Percentiles rank a stretch among this genome's conserved stretches.
phyloP scores from a whole-genome alignment of 202 grass and related monocot species.

The Alloteropsis angusta region DNA sequence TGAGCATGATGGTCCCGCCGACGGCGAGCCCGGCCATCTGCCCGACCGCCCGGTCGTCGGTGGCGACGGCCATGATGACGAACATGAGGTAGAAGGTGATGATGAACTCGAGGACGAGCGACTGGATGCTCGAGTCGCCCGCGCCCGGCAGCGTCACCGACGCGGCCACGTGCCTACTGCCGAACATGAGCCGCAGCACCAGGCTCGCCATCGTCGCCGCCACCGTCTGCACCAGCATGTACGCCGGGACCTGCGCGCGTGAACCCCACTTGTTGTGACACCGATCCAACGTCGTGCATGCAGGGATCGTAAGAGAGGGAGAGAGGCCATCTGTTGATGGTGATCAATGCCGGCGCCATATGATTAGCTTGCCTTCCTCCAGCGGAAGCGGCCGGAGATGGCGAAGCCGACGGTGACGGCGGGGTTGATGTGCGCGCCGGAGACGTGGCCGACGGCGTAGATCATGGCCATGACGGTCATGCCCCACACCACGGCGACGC shows the following conservation, averaged over 20 bases:
- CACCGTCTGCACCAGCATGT: conserved; percentile 42
- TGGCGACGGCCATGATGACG: conserved; percentile 81
- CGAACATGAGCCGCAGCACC: conserved; percentile 65
- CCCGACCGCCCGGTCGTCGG: conserved; percentile 70
- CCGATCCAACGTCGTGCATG: too few relatives aligned
- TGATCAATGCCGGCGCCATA: not conserved
- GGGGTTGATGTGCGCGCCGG: conserved; percentile 84
- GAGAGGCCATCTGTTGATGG: not conserved
- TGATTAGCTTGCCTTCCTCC: conserved; percentile 38
- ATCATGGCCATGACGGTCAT: conserved; percentile 65
- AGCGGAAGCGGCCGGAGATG: conserved; percentile 52
- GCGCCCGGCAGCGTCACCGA: conserved; percentile 35
- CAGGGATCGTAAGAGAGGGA: too few relatives aligned
- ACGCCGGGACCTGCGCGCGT: conserved; percentile 48
- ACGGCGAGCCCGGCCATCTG: conserved; percentile 68
- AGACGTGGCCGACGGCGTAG: conserved; percentile 73
- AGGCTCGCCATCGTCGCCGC: conserved; percentile 46
- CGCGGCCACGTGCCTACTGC: conserved; percentile 14
- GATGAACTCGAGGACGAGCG: conserved; percentile 72
- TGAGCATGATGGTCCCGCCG: conserved; percentile 56
- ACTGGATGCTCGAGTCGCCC: conserved; percentile 37
- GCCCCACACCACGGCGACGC: conserved; percentile 64
- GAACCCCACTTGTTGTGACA: too few relatives aligned
- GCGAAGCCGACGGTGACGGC: conserved; percentile 79
- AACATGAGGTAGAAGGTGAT: conserved; percentile 97